Percentiles rank a stretch among this genome's conserved stretches.
These are phyloP conservation scores for Plasmopara muralis DNA, from an alignment of 352 stramenopile species.

Conservation along the genomic window DNA sequence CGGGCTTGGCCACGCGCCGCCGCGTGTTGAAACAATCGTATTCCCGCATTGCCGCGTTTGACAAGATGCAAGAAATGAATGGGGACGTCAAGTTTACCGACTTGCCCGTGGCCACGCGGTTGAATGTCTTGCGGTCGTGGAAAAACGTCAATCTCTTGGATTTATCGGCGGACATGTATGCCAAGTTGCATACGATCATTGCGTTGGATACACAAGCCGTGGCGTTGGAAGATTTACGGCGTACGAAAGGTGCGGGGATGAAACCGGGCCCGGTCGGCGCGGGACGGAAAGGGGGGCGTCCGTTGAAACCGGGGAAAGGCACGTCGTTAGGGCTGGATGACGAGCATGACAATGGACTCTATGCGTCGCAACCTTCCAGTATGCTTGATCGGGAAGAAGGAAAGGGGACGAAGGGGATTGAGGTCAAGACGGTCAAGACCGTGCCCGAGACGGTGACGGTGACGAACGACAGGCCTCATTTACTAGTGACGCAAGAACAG, in stretches of 20 bases:
- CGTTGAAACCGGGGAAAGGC: slow-evolving; percentile 10
- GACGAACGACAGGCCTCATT: not conserved
- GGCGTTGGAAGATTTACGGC: slow-evolving; percentile 25
- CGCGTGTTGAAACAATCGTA: slow-evolving; percentile 29
- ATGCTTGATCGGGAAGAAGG: slow-evolving; percentile 21
- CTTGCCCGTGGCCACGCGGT: slow-evolving; percentile 9
- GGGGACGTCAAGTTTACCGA: slow-evolving; percentile 21
- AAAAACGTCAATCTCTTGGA: slow-evolving; percentile 33
- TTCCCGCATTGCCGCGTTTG: slow-evolving; percentile 21
- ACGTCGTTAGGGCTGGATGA: slow-evolving; percentile 8
- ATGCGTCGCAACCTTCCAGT: slow-evolving; percentile 12
- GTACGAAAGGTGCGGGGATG: slow-evolving; percentile 9
- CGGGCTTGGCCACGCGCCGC: slow-evolving; percentile 19
- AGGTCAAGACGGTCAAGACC: not conserved
- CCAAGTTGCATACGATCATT: slow-evolving; percentile 18
- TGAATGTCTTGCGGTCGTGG: slow-evolving; percentile 26
- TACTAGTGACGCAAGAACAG: not conserved
- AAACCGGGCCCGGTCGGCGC: not conserved
- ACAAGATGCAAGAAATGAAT: slow-evolving; percentile 31
- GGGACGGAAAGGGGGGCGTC: slow-evolving; percentile 6
- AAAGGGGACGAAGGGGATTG: slow-evolving; percentile 6
- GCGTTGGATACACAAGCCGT: slow-evolving; percentile 19
- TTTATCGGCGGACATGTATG: slow-evolving; percentile 22
- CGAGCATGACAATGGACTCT: slow-evolving; percentile 12
- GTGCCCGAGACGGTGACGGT: not conserved